Base-by-base conservation (phyloP, 2,329 filamentous ascomycete genomes). In the Xylaria sp. region DNA sequence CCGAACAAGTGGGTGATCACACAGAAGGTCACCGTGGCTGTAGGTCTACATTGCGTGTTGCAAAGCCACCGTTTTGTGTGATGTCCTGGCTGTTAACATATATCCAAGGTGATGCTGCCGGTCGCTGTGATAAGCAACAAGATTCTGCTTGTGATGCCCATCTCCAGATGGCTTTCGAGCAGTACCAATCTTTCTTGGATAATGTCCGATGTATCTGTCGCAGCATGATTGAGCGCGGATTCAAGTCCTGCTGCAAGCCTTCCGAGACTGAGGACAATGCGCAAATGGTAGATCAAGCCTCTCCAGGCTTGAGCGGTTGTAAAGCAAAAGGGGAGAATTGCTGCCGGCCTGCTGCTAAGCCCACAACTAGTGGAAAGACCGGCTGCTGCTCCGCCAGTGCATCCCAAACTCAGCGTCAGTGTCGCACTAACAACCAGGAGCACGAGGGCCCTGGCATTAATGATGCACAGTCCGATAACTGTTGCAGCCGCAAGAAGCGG, bases 131-230 rank as follows among this genome's bases (percentile, higher is more conserved):
- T 44, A 39, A 39, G 18, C 23, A 1, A 15, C 15, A 59, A 2
- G 8, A n/a, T 9, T 63, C 63, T 59, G 63, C 63, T 50, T 69
- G 67, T 41, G 63, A 69, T 50, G 58, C 67, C 7, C 67, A 69
- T 59, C 57, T 69, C 31, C 57, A 66, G 46, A 63, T 63, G 67
- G 67, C 67, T 51, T 69, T 69, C 34, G 57, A 41, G 6, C 67
- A 63, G 48, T 69, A 69, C n/a, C 63, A 69, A 46, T 69, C 67
- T 41, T 69, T 69, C 50, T 44, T 69, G 34, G 67, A 69, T n/a
- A 59, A 66, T 31, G 67, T 63, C 23, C 52, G 67, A 44, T 69
- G 67, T 37, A 69, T 69, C 48, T 69, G 67, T 50, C 67, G 63
- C 13, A 66, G 55, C 54, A 69, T 69, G 67, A 69, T 69, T 18